Evolutionary conservation across 208 protist species (phyloP).

Genomic region (Leishmania guyanensis): DNA sequence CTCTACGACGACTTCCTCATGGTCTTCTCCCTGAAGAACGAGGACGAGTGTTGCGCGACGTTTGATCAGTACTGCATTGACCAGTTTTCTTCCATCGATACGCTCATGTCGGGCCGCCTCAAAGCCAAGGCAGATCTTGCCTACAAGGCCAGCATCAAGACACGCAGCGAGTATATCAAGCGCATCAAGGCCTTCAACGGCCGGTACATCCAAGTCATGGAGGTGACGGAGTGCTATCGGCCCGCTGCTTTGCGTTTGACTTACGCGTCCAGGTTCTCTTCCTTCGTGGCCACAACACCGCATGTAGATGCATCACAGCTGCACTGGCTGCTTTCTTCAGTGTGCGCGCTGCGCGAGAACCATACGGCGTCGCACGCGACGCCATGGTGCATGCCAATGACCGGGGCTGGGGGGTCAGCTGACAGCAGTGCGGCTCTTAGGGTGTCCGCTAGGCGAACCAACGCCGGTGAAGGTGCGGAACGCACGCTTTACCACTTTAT

Average conservation of each 20-base stretch:
- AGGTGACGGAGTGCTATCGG: conserved; percentile 42
- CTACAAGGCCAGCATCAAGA: conserved; percentile 64
- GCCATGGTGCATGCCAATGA: background rate
- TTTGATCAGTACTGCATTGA: conserved; percentile 66
- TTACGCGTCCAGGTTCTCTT: conserved; percentile 58
- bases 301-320: conserved; percentile 50
- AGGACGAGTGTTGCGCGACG: conserved; percentile 40
- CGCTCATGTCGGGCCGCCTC: conserved; percentile 67
- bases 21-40: conserved; percentile 37
- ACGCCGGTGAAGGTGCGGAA: background rate
- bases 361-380: background rate
- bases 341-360: conserved; percentile 36
- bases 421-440: background rate
- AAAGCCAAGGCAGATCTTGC: conserved; percentile 74
- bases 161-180: conserved; percentile 79
- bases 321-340: conserved; percentile 45
- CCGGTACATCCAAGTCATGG: conserved; percentile 44
- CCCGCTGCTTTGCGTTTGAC: conserved; percentile 32
- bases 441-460: background rate
- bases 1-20: conserved; percentile 73
- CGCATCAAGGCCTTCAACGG: conserved; percentile 76
- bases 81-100: conserved; percentile 58
- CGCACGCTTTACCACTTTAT: conserved; percentile 40
- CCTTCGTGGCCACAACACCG: conserved; percentile 48
- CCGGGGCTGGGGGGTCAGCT: background rate